Percentiles rank a stretch among this genome's conserved stretches.
phyloP scores from a whole-genome alignment of 208 protist genomes.

The Leishmania lainsoni region DNA sequence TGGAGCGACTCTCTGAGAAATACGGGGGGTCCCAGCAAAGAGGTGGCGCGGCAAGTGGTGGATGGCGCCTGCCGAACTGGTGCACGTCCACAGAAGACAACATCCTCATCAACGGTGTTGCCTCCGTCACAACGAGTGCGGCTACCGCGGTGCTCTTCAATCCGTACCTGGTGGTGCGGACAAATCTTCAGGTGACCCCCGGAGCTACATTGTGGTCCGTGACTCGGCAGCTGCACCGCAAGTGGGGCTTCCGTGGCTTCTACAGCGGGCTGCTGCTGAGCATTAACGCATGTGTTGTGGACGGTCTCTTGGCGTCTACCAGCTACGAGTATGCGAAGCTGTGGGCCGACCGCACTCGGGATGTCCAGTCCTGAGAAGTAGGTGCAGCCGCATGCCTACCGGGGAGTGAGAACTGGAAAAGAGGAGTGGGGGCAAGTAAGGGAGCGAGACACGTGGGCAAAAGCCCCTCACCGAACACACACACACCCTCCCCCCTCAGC shows the following conservation, averaged over 20 bases:
- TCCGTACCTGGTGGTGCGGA: slow-evolving; percentile 82
- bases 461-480: no score
- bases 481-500: no score
- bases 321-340: slow-evolving; percentile 90
- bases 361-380: slow-evolving; percentile 3
- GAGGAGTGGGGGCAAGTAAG: background rate
- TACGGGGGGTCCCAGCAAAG: background rate
- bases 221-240: slow-evolving; percentile 48
- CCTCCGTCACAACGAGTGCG: slow-evolving; percentile 68
- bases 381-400: slow-evolving; percentile 13
- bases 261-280: slow-evolving; percentile 74
- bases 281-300: slow-evolving; percentile 68
- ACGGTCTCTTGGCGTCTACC: slow-evolving; percentile 74
- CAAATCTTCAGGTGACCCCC: slow-evolving; percentile 76
- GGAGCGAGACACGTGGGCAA: background rate
- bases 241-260: slow-evolving; percentile 64
- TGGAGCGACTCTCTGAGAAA: slow-evolving; percentile 24
- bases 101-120: slow-evolving; percentile 59
- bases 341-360: slow-evolving; percentile 60
- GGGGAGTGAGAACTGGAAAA: background rate
- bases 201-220: slow-evolving; percentile 62
- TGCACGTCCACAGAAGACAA: slow-evolving; percentile 71
- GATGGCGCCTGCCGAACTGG: slow-evolving; percentile 38
- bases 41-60: background rate
- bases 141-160: slow-evolving; percentile 82